Evolutionary conservation across 2,329 filamentous ascomycete genomes (phyloP).

Genomic region (Penicillium brasilianum): DNA sequence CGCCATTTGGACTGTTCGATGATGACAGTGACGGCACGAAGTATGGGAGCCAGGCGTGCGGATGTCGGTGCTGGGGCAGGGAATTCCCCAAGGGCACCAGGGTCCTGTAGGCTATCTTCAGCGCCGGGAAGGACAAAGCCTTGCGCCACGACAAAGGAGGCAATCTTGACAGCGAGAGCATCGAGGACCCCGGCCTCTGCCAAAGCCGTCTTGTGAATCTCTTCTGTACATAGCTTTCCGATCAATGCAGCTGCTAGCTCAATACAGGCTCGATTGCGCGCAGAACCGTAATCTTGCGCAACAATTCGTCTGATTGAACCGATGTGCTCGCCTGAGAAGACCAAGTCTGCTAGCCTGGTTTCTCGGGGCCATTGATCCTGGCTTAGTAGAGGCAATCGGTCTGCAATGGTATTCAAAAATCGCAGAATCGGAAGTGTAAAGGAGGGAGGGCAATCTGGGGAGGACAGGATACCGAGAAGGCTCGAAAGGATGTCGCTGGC

Average conservation of each 20-base stretch:
- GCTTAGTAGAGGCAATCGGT: slow-evolving; percentile 64
- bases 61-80: slow-evolving; percentile 65
- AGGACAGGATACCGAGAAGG: slow-evolving; percentile 73
- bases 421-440: slow-evolving; percentile 76
- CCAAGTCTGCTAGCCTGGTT: slow-evolving; percentile 61
- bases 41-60: slow-evolving; percentile 68
- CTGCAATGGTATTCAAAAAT: slow-evolving; percentile 72
- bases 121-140: slow-evolving; percentile 72
- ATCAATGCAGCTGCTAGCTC: slow-evolving; percentile 55
- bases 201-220: slow-evolving; percentile 72
- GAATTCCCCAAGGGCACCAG: slow-evolving; percentile 62
- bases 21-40: slow-evolving; percentile 78
- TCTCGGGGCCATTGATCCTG: slow-evolving; percentile 56
- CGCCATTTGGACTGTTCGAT: slow-evolving; percentile 79
- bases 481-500: slow-evolving; percentile 69
- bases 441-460: slow-evolving; percentile 65
- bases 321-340: slow-evolving; percentile 69
- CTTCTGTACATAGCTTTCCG: slow-evolving; percentile 69
- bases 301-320: slow-evolving; percentile 70
- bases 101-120: slow-evolving; percentile 59
- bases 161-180: slow-evolving; percentile 74
- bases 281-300: slow-evolving; percentile 58
- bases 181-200: slow-evolving; percentile 77
- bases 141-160: slow-evolving; percentile 69
- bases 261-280: slow-evolving; percentile 58